A percentile compares a stretch with the other conserved stretches of the same genome.
Evolutionary conservation across 2,329 filamentous ascomycete genomes (phyloP).

Genomic region (Aurifilum marmelostoma): DNA sequence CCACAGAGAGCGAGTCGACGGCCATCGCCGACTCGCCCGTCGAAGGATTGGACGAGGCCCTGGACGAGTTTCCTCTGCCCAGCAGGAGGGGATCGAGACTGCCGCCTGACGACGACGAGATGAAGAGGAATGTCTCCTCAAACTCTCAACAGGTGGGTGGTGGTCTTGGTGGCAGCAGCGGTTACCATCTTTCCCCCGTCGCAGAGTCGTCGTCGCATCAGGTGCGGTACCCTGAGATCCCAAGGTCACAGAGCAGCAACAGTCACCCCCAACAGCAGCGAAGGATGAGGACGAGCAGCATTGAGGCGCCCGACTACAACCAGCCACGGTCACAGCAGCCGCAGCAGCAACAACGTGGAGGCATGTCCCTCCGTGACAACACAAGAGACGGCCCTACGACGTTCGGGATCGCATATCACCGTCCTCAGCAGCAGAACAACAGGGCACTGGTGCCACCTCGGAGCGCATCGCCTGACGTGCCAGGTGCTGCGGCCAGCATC

Average conservation of each 20-base stretch:
- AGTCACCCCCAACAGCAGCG: not conserved
- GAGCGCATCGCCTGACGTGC: slow-evolving; percentile 26
- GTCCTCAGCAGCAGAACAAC: not conserved
- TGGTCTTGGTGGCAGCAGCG: not conserved
- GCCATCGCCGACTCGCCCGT: slow-evolving; percentile 41
- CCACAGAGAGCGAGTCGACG: slow-evolving; percentile 41
- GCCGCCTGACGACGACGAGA: not conserved
- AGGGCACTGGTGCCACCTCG: slow-evolving; percentile 15
- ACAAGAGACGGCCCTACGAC: slow-evolving; percentile 41
- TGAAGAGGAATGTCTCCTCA: slow-evolving; percentile 34
- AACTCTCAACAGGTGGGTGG: not conserved
- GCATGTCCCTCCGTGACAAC: not conserved
- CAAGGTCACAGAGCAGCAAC: slow-evolving; percentile 22
- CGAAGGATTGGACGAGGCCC: slow-evolving; percentile 23
- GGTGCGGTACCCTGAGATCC: slow-evolving; percentile 36
- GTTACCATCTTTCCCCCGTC: slow-evolving; percentile 51
- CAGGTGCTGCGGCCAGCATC: slow-evolving; percentile 1
- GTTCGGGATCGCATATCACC: not conserved
- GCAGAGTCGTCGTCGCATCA: slow-evolving; percentile 47
- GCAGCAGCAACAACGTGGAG: not conserved
- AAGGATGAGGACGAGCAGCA: not conserved
- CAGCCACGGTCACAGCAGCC: not conserved
- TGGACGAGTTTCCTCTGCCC: slow-evolving; percentile 19
- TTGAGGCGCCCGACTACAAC: not conserved
- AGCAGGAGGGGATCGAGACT: slow-evolving; percentile 1